Evolutionary conservation across 306 rosid genomes (phyloP), one percentile per base, ranked within the genome.

Genomic region (Acmispon strigosus): DNA sequence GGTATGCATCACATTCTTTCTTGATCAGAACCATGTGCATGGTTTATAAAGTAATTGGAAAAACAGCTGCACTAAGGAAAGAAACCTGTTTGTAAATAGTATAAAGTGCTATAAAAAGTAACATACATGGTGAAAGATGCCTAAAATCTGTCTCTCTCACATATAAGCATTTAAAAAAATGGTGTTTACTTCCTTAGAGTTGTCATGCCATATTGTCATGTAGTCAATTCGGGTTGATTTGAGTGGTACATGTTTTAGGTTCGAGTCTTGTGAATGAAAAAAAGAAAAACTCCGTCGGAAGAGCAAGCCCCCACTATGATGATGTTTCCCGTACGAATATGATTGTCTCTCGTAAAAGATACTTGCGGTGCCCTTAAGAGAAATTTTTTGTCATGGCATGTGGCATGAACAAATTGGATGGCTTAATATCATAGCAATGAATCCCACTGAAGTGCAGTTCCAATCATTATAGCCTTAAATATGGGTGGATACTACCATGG

Each of bases 1-100:
- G 80, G 84, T 42, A 54, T 69, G 54, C 84, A 74, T 62, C 73
- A 70, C 71, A 57, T 74, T 74, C 68, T 69, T 64, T 70, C 75
- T 55, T 70, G 55, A 72, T 70, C 83, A 74, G 15, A 75, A 70
- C 86, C 81, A 82, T 82, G 86, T 78, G 83, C 76, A 17, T 67
- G 53, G 24, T 41, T 24, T 36, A 74, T 78, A 78, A 82, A 78
- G 62, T 69, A 78, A 10, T 78, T 63, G 41, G 51, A 5, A 27
- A 64, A 76, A 69, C 70, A 75, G 65, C 51, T 62, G 3, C 70
- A 48, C 49, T 24, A 44, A 45, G 45, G 16, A 50, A 77, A 51
- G 76, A 54, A 53, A 53, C 80, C 79, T 55, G 2, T 73, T 73
- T 82, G 61, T 60, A 47, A 81, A 37, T 68, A 61, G 70, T 49